Conservation (phyloP, 805 yeast species). For the Myxozyma neotropica region DNA sequence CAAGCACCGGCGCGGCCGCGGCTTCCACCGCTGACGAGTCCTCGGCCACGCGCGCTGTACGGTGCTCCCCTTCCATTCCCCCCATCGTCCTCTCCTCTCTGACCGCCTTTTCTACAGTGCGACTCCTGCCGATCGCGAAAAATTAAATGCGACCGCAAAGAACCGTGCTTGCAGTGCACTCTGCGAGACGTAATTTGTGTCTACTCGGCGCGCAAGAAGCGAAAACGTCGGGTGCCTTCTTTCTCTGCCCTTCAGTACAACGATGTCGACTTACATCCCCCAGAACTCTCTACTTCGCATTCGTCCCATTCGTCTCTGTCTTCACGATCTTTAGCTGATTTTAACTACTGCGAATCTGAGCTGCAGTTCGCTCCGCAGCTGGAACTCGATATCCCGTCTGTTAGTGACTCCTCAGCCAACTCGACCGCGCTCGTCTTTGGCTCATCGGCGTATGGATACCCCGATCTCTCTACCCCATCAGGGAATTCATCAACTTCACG, state of each 20-base stretch:
- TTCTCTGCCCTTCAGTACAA: not conserved
- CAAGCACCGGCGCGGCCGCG: slow-evolving; percentile 3
- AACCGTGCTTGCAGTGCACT: slow-evolving; percentile 29
- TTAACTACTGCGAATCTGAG: not conserved
- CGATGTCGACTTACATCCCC: not conserved
- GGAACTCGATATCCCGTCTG: not conserved
- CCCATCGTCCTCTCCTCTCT: not conserved
- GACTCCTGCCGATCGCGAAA: slow-evolving; percentile 30
- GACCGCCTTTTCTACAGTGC: slow-evolving; percentile 7
- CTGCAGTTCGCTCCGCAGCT: not conserved
- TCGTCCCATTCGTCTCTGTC: not conserved
- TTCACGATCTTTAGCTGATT: not conserved
- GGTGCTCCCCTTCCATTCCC: not conserved
- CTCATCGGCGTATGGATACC: too few relatives aligned
- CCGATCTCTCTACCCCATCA: not conserved
- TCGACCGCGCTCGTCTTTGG: too few relatives aligned
- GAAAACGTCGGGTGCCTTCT: slow-evolving; percentile 19
- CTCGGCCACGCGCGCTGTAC: slow-evolving; percentile 18
- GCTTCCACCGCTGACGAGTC: slow-evolving; percentile 4
- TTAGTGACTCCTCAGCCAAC: not conserved
- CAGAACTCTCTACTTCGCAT: not conserved
- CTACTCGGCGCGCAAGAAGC: slow-evolving; percentile 27
- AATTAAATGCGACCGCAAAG: slow-evolving; percentile 30
- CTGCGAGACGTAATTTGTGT: slow-evolving; percentile 27
- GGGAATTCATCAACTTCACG: not conserved